Percentiles rank a stretch among this genome's conserved stretches.
phyloP scores from a whole-genome alignment of 345 rosid species.

The Chamaenerion angustifolium region DNA sequence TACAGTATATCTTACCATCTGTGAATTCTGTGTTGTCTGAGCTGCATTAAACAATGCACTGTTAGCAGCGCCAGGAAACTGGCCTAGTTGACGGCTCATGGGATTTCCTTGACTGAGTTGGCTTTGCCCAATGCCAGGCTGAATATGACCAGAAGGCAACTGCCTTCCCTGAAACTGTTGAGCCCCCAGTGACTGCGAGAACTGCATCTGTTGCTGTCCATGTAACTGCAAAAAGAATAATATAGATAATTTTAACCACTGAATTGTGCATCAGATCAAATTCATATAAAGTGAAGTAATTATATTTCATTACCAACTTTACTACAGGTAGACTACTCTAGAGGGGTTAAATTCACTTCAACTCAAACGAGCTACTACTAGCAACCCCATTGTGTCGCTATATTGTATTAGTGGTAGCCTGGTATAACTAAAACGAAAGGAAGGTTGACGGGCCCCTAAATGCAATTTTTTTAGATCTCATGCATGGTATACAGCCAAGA shows the following conservation, averaged over 20 bases:
- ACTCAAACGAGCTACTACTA: too few relatives aligned
- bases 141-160: slow-evolving; percentile 59
- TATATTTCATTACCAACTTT: too few relatives aligned
- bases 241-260: background rate
- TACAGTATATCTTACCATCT: slow-evolving; percentile 35
- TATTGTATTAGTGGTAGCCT: too few relatives aligned
- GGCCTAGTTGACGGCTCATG: slow-evolving; percentile 66
- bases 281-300: too few relatives aligned
- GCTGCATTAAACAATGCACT: slow-evolving; percentile 76
- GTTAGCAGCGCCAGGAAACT: slow-evolving; percentile 67
- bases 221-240: slow-evolving; percentile 27
- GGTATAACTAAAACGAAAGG: too few relatives aligned
- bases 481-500: too few relatives aligned
- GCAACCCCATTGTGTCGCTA: too few relatives aligned
- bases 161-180: slow-evolving; percentile 88
- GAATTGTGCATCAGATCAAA: background rate
- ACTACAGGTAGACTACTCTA: too few relatives aligned
- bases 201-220: slow-evolving; percentile 87
- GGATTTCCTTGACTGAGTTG: slow-evolving; percentile 68
- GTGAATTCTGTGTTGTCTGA: slow-evolving; percentile 65
- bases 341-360: too few relatives aligned
- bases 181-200: slow-evolving; percentile 72
- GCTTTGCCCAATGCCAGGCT: slow-evolving; percentile 75
- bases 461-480: too few relatives aligned
- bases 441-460: too few relatives aligned